phyloP scores from a whole-genome alignment of 2,329 filamentous ascomycete genomes.

The Arthrobotrys pseudoclavata region DNA sequence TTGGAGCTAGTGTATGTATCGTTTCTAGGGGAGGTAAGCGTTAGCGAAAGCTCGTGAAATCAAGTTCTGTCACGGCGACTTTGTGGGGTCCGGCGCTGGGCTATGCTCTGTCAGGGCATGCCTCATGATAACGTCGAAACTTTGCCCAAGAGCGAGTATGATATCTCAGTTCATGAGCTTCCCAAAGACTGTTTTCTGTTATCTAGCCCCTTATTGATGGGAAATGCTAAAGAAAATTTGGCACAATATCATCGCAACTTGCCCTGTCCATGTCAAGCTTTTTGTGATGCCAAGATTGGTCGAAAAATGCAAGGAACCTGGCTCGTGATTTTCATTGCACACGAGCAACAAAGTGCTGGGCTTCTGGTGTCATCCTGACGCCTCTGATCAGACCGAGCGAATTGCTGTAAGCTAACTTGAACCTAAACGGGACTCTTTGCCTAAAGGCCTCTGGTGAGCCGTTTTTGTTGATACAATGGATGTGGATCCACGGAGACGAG shows the following conservation, averaged over 20 bases:
- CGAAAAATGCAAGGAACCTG: conserved; percentile 8
- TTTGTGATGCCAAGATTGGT: conserved; percentile 13
- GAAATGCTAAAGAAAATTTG: neutral
- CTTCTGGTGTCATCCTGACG: conserved; percentile 23
- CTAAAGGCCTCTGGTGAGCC: conserved; percentile 22
- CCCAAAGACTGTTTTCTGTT: neutral
- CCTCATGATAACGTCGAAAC: neutral
- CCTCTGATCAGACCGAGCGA: conserved; percentile 42
- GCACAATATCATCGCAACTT: conserved; percentile 11
- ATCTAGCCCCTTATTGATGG: conserved; percentile 12
- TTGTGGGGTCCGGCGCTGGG: neutral
- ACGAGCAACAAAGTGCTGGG: conserved; percentile 7
- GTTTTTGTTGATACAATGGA: conserved; percentile 23
- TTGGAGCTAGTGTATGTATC: neutral
- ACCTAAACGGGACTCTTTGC: conserved; percentile 4
- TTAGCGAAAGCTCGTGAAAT: neutral
- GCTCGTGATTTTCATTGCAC: conserved; percentile 43
- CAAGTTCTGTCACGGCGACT: neutral
- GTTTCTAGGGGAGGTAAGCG: conserved; percentile 12
- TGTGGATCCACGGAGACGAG: conserved; percentile 39
- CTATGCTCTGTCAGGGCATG: neutral
- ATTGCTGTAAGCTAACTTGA: conserved; percentile 35
- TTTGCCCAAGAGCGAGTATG: neutral
- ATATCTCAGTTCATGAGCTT: neutral
- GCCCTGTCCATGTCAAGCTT: conserved; percentile 49